Conservation (phyloP, 768 basidiomycete species). For the Mycena sanguinolenta region DNA sequence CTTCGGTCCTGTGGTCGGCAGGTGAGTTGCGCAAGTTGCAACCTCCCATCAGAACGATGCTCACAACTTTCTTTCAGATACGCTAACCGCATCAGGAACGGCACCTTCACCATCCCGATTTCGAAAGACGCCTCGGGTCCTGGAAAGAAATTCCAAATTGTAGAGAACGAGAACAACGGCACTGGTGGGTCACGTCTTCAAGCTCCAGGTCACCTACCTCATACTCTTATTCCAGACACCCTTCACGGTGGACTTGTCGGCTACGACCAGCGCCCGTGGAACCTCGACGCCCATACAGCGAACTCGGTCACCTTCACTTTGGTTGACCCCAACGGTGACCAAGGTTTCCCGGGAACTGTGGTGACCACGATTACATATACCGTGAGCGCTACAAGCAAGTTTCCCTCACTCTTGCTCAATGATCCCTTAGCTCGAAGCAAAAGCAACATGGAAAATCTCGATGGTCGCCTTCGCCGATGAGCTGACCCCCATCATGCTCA, state of each 20-base stretch:
- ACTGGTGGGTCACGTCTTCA: slow-evolving; percentile 17
- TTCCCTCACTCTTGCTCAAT: slow-evolving; percentile 5
- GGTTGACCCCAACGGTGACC: slow-evolving; percentile 55
- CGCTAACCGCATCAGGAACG: slow-evolving; percentile 57
- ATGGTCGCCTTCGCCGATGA: slow-evolving; percentile 53
- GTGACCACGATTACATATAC: slow-evolving; percentile 44
- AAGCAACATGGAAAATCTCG: slow-evolving; percentile 53
- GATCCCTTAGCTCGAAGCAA: slow-evolving; percentile 47
- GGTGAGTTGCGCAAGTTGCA: slow-evolving; percentile 41
- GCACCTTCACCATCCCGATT: slow-evolving; percentile 59
- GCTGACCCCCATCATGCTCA: slow-evolving; percentile 60
- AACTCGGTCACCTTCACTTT: slow-evolving; percentile 58
- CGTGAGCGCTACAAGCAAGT: neutral
- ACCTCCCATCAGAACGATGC: too few species aligned
- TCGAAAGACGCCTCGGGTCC: slow-evolving; percentile 54
- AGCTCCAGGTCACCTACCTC: neutral
- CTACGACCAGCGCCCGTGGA: slow-evolving; percentile 61
- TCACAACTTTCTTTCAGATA: slow-evolving; percentile 45
- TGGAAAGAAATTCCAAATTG: slow-evolving; percentile 52
- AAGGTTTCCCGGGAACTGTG: slow-evolving; percentile 65
- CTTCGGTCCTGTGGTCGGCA: slow-evolving; percentile 58
- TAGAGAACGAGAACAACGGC: slow-evolving; percentile 55
- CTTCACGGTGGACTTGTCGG: slow-evolving; percentile 63
- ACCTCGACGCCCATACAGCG: slow-evolving; percentile 45
- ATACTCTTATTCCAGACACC: slow-evolving; percentile 48